These are phyloP conservation scores for Blastocladiella emersonii DNA, from an alignment of 371 early-diverging fungal genomes.

Conservation along the genomic window DNA sequence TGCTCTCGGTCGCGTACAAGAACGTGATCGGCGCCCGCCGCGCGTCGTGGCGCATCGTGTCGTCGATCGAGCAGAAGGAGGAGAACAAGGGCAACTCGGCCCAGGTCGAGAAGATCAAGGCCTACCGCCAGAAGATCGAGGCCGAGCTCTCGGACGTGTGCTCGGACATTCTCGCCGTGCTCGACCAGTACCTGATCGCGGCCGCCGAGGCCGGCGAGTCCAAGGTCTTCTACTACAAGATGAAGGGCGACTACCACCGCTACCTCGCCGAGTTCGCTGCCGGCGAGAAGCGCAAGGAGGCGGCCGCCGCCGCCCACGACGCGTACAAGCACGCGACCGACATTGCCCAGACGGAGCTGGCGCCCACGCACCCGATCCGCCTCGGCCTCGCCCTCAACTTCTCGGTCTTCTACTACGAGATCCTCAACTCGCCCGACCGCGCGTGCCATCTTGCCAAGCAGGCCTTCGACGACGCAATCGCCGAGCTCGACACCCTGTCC, in stretches of 20 bases:
- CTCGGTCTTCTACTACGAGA: slow-evolving; percentile 99
- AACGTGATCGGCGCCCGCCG: slow-evolving; percentile 98
- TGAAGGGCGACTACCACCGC: slow-evolving; percentile 99
- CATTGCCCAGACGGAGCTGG: slow-evolving; percentile 83
- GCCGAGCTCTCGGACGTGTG: slow-evolving; percentile 89
- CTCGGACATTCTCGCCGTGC: slow-evolving; percentile 83
- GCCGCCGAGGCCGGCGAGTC: slow-evolving; percentile 82
- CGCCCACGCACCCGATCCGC: slow-evolving; percentile 97
- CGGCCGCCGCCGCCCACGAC: slow-evolving; percentile 77
- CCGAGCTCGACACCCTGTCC: slow-evolving; percentile 95
- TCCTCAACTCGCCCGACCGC: slow-evolving; percentile 95
- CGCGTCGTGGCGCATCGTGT: slow-evolving; percentile 98
- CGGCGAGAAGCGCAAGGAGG: slow-evolving; percentile 72
- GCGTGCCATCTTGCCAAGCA: slow-evolving; percentile 98
- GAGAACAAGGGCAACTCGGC: slow-evolving; percentile 75
- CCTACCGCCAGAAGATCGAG: slow-evolving; percentile 86
- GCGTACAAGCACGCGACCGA: slow-evolving; percentile 95
- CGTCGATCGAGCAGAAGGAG: slow-evolving; percentile 97
- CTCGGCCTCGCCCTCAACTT: slow-evolving; percentile 99
- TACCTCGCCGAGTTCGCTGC: slow-evolving; percentile 97
- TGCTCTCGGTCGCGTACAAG: slow-evolving; percentile 98
- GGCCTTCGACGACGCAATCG: slow-evolving; percentile 99
- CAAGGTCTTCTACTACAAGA: slow-evolving; percentile 98
- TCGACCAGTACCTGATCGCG: slow-evolving; percentile 80
- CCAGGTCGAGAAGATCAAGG: slow-evolving; percentile 78